A percentile compares a stretch with the other conserved stretches of the same genome.
phyloP scores from a whole-genome alignment of 345 rosid species.

The Lumnitzera racemosa region DNA sequence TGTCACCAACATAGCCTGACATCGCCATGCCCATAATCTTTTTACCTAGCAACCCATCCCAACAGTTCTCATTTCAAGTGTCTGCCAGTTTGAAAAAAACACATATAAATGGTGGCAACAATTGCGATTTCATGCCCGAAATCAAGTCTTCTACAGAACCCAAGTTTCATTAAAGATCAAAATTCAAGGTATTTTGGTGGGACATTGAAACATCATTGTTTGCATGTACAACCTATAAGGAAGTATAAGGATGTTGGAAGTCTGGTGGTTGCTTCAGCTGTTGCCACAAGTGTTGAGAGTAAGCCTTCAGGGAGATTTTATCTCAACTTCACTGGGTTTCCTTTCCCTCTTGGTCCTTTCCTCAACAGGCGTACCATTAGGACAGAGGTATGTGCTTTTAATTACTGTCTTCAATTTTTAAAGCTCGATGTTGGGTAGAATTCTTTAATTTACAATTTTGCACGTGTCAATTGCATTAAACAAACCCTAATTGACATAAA shows the following conservation, averaged over 20 bases:
- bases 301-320: constrained; percentile 50
- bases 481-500: no score
- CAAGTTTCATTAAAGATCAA: constrained; percentile 27
- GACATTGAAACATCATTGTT: constrained; percentile 30
- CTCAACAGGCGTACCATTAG: constrained; percentile 79
- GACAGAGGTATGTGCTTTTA: constrained; percentile 56
- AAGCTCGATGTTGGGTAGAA: not conserved
- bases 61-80: not conserved
- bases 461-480: no score
- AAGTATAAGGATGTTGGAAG: constrained; percentile 22
- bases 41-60: not conserved
- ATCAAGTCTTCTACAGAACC: constrained; percentile 33
- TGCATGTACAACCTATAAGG: constrained; percentile 23
- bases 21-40: constrained; percentile 5
- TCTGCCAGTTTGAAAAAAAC: not conserved
- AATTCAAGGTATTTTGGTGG: constrained; percentile 36
- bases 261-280: constrained; percentile 48
- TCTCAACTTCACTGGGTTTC: constrained; percentile 83
- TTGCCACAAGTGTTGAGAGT: constrained; percentile 18
- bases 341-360: constrained; percentile 98
- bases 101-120: constrained; percentile 37
- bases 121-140: constrained; percentile 50
- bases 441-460: no score
- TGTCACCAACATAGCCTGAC: constrained; percentile 36
- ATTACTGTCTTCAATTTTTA: not conserved